These are phyloP conservation scores for Atkinsonella texensis DNA, from an alignment of 2,329 filamentous ascomycete species.

Conservation along the genomic window DNA sequence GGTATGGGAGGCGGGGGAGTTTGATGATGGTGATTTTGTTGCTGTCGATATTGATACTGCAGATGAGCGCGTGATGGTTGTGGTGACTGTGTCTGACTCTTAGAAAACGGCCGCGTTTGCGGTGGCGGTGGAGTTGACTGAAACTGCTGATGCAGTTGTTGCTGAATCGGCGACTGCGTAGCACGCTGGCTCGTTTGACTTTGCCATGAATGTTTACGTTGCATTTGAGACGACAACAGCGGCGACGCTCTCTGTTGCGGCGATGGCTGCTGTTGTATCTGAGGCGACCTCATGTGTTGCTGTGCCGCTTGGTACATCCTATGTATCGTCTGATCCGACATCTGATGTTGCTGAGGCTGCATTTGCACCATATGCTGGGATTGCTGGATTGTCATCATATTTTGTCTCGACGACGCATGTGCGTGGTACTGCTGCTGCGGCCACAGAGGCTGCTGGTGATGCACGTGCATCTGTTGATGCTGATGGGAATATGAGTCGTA, in stretches of 20 bases:
- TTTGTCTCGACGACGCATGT: constrained; percentile 5
- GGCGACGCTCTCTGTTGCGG: constrained; percentile 7
- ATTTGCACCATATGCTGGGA: constrained; percentile 1
- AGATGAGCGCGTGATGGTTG: constrained; percentile 8
- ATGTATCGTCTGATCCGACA: constrained; percentile 7
- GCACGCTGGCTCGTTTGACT: constrained; percentile 6
- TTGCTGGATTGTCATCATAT: constrained; percentile 3
- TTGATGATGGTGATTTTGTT: not conserved
- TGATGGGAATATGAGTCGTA: constrained; percentile 13
- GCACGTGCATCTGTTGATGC: constrained; percentile 11
- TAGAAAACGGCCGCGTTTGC: constrained; percentile 5
- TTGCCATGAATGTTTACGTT: constrained; percentile 8
- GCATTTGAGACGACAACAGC: constrained; percentile 8
- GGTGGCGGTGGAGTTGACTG: constrained; percentile 8
- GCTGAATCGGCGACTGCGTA: constrained; percentile 7
- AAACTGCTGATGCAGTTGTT: constrained; percentile 18
- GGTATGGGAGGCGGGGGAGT: constrained; percentile 7
- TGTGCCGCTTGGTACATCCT: constrained; percentile 9
- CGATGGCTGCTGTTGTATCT: constrained; percentile 12
- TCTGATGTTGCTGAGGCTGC: constrained; percentile 7
- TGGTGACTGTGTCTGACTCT: constrained; percentile 17
- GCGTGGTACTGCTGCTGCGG: constrained; percentile 6
- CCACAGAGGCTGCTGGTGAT: constrained; percentile 12
- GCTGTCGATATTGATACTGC: constrained; percentile 1
- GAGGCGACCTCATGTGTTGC: constrained; percentile 8